Base-by-base conservation (phyloP, 345 rosid genomes). In the Erysimum cheiranthoides region DNA sequence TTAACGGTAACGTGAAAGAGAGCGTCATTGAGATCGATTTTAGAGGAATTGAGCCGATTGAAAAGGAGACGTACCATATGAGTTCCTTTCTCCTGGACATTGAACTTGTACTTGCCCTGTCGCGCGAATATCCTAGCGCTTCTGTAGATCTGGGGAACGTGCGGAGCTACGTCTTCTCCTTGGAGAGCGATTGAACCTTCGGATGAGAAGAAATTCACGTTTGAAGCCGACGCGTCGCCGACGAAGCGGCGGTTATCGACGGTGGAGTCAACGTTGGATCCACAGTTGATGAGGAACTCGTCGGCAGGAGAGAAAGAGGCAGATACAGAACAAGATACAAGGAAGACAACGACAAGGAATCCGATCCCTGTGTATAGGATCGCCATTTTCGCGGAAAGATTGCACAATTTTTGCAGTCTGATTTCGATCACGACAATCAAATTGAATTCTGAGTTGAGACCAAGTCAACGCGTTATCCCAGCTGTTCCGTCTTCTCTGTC, bases 1-100 rank as follows among this genome's bases (percentile, higher is more conserved):
- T 86, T 81, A 25, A 86, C 87, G 85, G 90, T 78, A 46, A 92
- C 97, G 80, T 92, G 98, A 78, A 94, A 94, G 7, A 54, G 81
- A 62, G 92, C 86, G 50, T 75, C 73, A 2, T 13, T 34, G 0
- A 86, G 71, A 58, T 85, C 82, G 64, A 78, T 16, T 30, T 67
- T 36, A 28, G 93, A 79, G 66, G 92, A 82, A 59, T 57, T 64
- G 73, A 89, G 80, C 4, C 80, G 86, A 54, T 71, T 62, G 74
- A 92, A 90, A 80, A 92, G 95, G 67, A 94, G 83, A 43, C 98
- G 91, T 74, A 94, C 85, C 89, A 84, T 84, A 70, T 89, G 87
- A 34, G 86, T 86, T 38, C 98, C 98, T 57, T 70, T 77, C 4
- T 87, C 88, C 63, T 63, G 47, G 83, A 92, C 81, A 5, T 78